Base-by-base conservation (phyloP, 345 rosid species). In the Anastatica hierochuntica region DNA sequence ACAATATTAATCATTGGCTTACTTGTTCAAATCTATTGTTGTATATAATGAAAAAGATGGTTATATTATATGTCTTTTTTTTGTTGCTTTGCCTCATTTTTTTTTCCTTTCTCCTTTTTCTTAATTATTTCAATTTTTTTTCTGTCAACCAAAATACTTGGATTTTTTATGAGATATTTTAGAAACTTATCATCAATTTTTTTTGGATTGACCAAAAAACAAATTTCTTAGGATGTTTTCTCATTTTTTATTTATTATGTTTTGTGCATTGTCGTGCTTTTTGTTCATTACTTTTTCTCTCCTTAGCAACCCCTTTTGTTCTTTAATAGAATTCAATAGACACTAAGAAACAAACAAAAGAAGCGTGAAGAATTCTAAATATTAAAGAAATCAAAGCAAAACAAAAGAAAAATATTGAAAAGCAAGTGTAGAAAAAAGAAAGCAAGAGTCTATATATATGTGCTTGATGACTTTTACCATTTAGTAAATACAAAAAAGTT, bases 341-440 rank as follows among this genome's bases (percentile, higher is more conserved):
- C 34, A 37, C 31, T 23, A 43, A 10, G 37, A 55, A 16, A 30
- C 36, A 46, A 30, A 56, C 15, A 33, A 23, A 64, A 27, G 10
- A 39, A 56, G 56, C 50, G 43, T 56, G 62, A 56, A 33, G 51
- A 56, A 48, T 44, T 56, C 40, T 48, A 39, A n/a, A 48, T n/a
- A 23, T 10, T 21, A 56, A 56, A 64, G 56, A 56, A 37, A 53
- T 5, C 14, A 64, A 64, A 64, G 63, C 14, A 40, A 56, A 56
- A 64, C 30, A 33, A 9, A 37, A 27, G 36, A 6, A 16, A 36
- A 18, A 7, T 44, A 2, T 8, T 8, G 2, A 8, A 30, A 11
- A 12, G n/a, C 14, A n/a, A 14, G 33, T 20, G 12, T 29, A 29
- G 27, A 24, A 24, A 7, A 7, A n/a, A 29, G 12, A 36, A n/a